phyloP scores from a whole-genome alignment of 1,284 basidiomycete species.

The Heterobasidion annosum region DNA sequence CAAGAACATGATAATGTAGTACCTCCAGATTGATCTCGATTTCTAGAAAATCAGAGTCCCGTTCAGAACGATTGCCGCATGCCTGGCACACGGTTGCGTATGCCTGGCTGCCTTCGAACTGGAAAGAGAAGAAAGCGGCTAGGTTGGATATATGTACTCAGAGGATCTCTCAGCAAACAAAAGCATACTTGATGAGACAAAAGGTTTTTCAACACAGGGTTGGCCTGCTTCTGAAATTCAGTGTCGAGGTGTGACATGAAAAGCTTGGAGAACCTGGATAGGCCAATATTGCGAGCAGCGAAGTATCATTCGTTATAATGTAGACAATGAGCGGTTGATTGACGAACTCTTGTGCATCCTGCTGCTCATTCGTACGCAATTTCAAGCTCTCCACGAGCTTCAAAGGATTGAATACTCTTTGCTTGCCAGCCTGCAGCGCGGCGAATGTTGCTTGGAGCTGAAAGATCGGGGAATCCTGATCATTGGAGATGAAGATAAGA shows the following conservation, averaged over 20 bases:
- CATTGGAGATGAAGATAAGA: neutral
- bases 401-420: conserved; percentile 70
- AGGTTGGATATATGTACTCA: neutral
- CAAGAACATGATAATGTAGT: conserved; percentile 4
- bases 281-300: conserved; percentile 7
- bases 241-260: conserved; percentile 82
- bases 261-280: conserved; percentile 78
- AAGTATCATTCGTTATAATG: neutral
- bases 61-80: conserved; percentile 64
- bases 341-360: conserved; percentile 88
- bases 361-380: conserved; percentile 75
- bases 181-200: conserved; percentile 58
- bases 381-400: conserved; percentile 78
- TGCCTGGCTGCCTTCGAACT: conserved; percentile 82
- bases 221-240: conserved; percentile 74
- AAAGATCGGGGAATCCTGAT: conserved; percentile 62
- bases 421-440: conserved; percentile 65
- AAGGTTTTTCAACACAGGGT: conserved; percentile 52
- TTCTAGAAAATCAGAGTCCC: conserved; percentile 67
- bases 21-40: conserved; percentile 80
- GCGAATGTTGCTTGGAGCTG: conserved; percentile 74
- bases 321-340: neutral
- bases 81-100: conserved; percentile 71
- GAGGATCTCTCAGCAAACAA: neutral
- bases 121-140: conserved; percentile 4